These are phyloP conservation scores for Boechera divaricarpa DNA, from an alignment of 345 rosid genomes.

Conservation along the genomic window DNA sequence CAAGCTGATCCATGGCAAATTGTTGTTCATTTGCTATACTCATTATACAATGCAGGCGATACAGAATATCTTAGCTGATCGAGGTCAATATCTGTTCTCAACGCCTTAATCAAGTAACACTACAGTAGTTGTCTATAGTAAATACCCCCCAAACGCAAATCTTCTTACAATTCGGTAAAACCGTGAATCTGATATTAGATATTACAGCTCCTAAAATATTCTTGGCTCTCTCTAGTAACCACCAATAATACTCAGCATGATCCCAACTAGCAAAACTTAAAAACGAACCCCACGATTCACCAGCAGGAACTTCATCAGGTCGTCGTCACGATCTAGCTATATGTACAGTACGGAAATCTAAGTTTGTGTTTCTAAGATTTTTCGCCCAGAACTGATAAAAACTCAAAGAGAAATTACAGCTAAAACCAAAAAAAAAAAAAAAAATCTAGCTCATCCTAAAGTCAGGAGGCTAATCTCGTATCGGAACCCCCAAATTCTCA, in stretches of 20 bases:
- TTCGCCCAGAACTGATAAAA: conserved; percentile 10
- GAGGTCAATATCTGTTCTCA: conserved; percentile 17
- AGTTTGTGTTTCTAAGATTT: conserved; percentile 1
- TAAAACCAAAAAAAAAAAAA: not conserved
- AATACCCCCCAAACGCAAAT: conserved; percentile 22
- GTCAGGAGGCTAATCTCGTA: conserved; percentile 43
- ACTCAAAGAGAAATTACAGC: conserved; percentile 23
- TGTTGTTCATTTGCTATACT: conserved; percentile 62
- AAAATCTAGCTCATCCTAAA: conserved; percentile 45
- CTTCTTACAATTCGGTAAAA: conserved; percentile 15
- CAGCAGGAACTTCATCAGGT: conserved; percentile 34
- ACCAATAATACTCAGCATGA: conserved; percentile 24
- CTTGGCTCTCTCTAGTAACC: conserved; percentile 18
- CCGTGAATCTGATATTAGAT: conserved; percentile 13
- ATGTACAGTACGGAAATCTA: conserved; percentile 35
- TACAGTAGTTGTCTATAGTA: conserved; percentile 28
- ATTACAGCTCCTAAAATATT: conserved; percentile 8
- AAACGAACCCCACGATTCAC: conserved; percentile 21
- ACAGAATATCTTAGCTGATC: conserved; percentile 23
- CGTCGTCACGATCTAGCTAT: conserved; percentile 31
- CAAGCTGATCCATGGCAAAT: conserved; percentile 49
- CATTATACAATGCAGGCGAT: conserved; percentile 53
- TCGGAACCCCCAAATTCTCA: conserved; percentile 20
- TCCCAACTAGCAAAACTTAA: conserved; percentile 32
- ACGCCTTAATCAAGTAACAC: conserved; percentile 26